Conservation (phyloP, 2,329 filamentous ascomycete species). For the Colletotrichum sp. region DNA sequence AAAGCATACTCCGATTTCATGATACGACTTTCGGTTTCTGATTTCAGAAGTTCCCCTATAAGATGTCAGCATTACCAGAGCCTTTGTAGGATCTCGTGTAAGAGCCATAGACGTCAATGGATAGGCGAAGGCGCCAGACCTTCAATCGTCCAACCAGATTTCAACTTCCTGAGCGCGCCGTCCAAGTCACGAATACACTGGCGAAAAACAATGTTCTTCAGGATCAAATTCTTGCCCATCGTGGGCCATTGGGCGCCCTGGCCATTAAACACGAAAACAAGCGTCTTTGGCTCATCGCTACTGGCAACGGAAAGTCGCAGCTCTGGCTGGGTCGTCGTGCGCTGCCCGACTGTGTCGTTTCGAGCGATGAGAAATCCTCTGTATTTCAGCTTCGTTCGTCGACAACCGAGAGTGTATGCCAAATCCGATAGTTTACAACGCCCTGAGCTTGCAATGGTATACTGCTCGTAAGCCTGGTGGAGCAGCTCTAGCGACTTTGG, state of each 20-base stretch:
- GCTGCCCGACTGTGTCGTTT: neutral
- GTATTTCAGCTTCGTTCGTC: slow-evolving; percentile 30
- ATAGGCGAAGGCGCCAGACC: neutral
- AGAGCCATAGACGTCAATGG: neutral
- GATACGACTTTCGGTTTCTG: neutral
- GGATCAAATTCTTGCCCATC: slow-evolving; percentile 15
- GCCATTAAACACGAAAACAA: slow-evolving; percentile 17
- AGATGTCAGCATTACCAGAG: neutral
- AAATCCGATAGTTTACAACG: slow-evolving; percentile 22
- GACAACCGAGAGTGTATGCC: slow-evolving; percentile 32
- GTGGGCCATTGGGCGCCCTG: slow-evolving; percentile 21
- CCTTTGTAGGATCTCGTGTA: neutral
- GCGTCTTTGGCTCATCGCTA: slow-evolving; percentile 28
- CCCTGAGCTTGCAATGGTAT: slow-evolving; percentile 10
- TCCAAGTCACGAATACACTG: slow-evolving; percentile 20
- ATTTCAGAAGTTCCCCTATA: slow-evolving; percentile 17
- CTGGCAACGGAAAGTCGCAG: neutral
- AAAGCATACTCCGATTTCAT: slow-evolving; percentile 28
- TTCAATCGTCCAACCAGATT: neutral
- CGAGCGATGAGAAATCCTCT: slow-evolving; percentile 26
- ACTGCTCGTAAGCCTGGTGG: slow-evolving; percentile 22
- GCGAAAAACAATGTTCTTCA: neutral
- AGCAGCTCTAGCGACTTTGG: slow-evolving; percentile 19
- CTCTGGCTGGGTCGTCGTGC: neutral
- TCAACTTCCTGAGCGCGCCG: slow-evolving; percentile 36